These are phyloP conservation scores for Sporobolomyces phaffii DNA, from an alignment of 768 basidiomycete species.

Conservation along the genomic window DNA sequence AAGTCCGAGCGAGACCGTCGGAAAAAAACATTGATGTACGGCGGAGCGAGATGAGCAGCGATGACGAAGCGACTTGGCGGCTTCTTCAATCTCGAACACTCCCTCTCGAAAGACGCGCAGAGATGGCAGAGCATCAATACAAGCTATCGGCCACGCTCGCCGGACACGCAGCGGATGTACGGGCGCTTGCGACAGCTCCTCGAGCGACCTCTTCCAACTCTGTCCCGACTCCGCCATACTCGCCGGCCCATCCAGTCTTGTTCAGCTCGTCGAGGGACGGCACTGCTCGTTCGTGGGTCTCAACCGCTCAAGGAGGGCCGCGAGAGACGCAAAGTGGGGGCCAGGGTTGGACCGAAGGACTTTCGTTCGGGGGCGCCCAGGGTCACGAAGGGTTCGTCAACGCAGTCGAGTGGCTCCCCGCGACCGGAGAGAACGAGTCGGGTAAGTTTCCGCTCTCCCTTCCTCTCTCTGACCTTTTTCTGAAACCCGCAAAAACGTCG, in stretches of 20 bases:
- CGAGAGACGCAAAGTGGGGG: background rate
- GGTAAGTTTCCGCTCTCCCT: background rate
- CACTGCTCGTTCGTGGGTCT: slow-evolving; percentile 20
- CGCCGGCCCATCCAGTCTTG: background rate
- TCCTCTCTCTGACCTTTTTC: no score
- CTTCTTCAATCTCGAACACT: background rate
- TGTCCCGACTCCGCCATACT: background rate
- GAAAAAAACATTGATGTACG: no score
- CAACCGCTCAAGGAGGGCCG: background rate
- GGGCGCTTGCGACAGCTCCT: slow-evolving; percentile 15
- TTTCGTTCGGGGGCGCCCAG: background rate
- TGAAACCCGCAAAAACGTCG: no score
- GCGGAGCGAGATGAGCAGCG: background rate
- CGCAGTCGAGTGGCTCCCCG: slow-evolving; percentile 29
- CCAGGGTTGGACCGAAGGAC: slow-evolving; percentile 24
- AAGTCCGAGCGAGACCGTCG: no score
- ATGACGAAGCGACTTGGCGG: background rate
- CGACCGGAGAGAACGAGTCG: background rate
- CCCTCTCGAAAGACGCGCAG: no score
- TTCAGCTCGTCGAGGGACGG: slow-evolving; percentile 32
- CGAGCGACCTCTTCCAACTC: background rate
- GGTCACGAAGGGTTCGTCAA: slow-evolving; percentile 36
- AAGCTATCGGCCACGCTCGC: slow-evolving; percentile 29
- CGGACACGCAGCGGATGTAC: slow-evolving; percentile 33
- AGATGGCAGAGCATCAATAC: background rate